A percentile compares a stretch with the other conserved stretches of the same genome.
phyloP scores from a whole-genome alignment of 148 eudicot species.

The Oxyria digyna region DNA sequence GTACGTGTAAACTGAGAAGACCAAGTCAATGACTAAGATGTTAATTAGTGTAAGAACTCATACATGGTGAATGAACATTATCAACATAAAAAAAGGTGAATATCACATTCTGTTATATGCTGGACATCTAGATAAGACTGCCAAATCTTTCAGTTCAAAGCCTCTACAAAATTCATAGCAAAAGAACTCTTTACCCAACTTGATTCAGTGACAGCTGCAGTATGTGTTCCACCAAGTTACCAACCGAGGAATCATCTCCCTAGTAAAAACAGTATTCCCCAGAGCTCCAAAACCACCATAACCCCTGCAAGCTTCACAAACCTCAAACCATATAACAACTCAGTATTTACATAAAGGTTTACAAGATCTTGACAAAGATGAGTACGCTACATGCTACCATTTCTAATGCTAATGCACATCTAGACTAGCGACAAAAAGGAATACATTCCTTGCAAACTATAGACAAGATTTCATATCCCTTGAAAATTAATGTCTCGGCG shows the following conservation, averaged over 20 bases:
- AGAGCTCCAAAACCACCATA: slow-evolving; percentile 99
- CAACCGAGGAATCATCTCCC: slow-evolving; percentile 74
- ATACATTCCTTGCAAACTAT: not conserved
- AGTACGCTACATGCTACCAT: not conserved
- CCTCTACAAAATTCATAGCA: not conserved
- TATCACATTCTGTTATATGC: not conserved
- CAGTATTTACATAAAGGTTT: not conserved
- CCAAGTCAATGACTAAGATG: too few relatives aligned
- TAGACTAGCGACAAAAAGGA: not conserved
- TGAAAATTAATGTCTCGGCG: too few relatives aligned
- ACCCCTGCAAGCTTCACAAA: slow-evolving; percentile 99
- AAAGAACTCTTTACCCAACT: slow-evolving; percentile 23
- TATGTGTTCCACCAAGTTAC: slow-evolving; percentile 95
- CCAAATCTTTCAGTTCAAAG: not conserved
- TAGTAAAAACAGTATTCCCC: slow-evolving; percentile 74
- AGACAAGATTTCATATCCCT: not conserved
- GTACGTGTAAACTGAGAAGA: too few relatives aligned
- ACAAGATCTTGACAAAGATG: not conserved
- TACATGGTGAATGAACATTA: too few relatives aligned
- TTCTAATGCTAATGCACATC: not conserved
- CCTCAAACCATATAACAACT: too few relatives aligned
- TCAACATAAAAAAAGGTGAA: not conserved
- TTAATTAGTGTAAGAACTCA: too few relatives aligned
- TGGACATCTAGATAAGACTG: not conserved
- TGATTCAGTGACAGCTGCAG: slow-evolving; percentile 75